A percentile compares a stretch with the other conserved stretches of the same genome.
These are phyloP conservation scores for Powellomyces hirtus DNA, from an alignment of 192 early-diverging fungal species.

Conservation along the genomic window DNA sequence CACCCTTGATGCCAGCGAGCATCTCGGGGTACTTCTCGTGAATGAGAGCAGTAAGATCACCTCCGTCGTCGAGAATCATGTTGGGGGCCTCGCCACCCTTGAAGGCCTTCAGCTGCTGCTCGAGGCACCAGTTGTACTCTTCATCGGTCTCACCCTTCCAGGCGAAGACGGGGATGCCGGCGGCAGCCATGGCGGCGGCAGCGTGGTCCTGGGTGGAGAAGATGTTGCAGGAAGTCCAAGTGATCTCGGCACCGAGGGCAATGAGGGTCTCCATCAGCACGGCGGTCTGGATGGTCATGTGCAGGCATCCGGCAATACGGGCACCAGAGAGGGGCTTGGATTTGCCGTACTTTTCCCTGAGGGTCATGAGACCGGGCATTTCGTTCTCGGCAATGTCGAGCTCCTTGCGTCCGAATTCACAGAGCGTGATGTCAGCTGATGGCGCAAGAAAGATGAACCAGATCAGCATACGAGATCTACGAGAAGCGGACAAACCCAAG, in stretches of 20 bases:
- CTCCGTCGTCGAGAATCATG: constrained; percentile 99
- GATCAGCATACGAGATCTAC: neutral
- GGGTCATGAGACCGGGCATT: constrained; percentile 97
- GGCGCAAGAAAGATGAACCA: neutral
- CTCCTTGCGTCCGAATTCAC: constrained; percentile 95
- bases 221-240: constrained; percentile 86
- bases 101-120: constrained; percentile 91
- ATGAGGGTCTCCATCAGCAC: constrained; percentile 97
- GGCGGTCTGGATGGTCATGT: constrained; percentile 99
- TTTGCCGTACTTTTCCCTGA: constrained; percentile 90
- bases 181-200: constrained; percentile 94
- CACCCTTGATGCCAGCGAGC: constrained; percentile 82
- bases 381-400: constrained; percentile 87
- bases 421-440: constrained; percentile 90
- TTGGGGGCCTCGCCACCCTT: constrained; percentile 91
- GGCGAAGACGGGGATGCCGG: constrained; percentile 94
- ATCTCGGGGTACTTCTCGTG: constrained; percentile 94
- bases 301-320: constrained; percentile 95
- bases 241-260: constrained; percentile 91
- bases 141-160: constrained; percentile 99
- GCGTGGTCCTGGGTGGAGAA: constrained; percentile 99
- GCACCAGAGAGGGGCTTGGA: constrained; percentile 88
- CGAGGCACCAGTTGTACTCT: constrained; percentile 99
- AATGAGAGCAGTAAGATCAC: constrained; percentile 93
- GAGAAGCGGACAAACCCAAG: neutral